Base-by-base conservation (phyloP, 2,329 filamentous ascomycete genomes). In the Didymella arachidicola region DNA sequence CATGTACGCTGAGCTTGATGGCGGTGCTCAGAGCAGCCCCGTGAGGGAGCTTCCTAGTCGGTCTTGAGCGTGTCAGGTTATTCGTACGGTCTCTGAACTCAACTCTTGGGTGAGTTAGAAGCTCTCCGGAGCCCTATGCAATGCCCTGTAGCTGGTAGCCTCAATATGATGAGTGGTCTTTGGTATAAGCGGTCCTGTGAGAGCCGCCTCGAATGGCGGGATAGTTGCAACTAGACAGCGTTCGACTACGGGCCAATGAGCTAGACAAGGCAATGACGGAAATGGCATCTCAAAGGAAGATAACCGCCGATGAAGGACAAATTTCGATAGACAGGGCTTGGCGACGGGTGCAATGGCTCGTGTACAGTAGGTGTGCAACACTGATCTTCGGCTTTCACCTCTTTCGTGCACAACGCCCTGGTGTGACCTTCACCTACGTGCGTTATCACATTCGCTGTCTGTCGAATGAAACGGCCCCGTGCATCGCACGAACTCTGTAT, bases 1-100 rank as follows among this genome's bases (percentile, higher is more conserved):
- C 1, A 30, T 36, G 3, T 43, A 49, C 26, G 52, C 44, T 36
- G 52, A 55, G 16, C 22, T 55, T 16, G 52, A 55, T 25, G 27
- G 38, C 4, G 45, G 36, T 8, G 6, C 12, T 6, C 19, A 2
- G 2, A 16, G 16, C 16, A 38, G 22, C 19, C 19, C 22, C 29
- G 7, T 22, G 1, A 19, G 10, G 4, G 26, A 36, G 19, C 38
- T 38, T 11, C 16, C 29, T 26, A 22, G 27, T 12, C 32, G n/a
- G 7, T 12, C 7, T 16, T 45, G 25, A 41, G 29, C 1, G 12
- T 30, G 8, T 12, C 29, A 12, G n/a, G 4, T 18, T 26, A 5
- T 29, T 12, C 3, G n/a, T 18, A 30, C 43, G 5, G 16, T 16
- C 11, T 45, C 27, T 18, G 6, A 11, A 8, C 7, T 29, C 27